These are phyloP conservation scores for Septoria linicola DNA, from an alignment of 2,329 filamentous ascomycete genomes.

Conservation along the genomic window DNA sequence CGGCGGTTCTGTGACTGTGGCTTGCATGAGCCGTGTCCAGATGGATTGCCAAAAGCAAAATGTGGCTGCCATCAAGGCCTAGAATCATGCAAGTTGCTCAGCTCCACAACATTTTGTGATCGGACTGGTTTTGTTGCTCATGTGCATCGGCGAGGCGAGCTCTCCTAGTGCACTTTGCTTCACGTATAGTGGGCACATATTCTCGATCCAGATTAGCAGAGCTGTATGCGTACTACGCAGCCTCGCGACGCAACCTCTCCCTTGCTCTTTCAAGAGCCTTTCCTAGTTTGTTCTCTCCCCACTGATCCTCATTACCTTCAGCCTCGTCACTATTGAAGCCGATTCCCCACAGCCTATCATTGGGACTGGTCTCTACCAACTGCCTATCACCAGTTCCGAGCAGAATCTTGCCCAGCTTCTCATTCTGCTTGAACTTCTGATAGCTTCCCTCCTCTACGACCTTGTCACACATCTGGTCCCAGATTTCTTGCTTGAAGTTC, in stretches of 20 bases:
- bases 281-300: slow-evolving; percentile 39
- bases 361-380: slow-evolving; percentile 40
- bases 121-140: no score
- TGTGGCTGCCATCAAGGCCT: no score
- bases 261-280: slow-evolving; percentile 39
- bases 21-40: no score
- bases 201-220: no score
- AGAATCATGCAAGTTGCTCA: no score
- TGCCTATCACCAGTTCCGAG: slow-evolving; percentile 35
- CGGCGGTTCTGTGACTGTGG: no score
- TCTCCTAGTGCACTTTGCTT: no score
- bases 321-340: slow-evolving; percentile 38
- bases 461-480: slow-evolving; percentile 32
- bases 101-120: no score
- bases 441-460: slow-evolving; percentile 38
- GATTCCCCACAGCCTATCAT: slow-evolving; percentile 40
- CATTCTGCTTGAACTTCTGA: slow-evolving; percentile 38
- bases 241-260: slow-evolving; percentile 28
- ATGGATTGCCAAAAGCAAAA: no score
- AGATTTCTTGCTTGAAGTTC: slow-evolving; percentile 35
- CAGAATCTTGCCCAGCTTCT: slow-evolving; percentile 31
- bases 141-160: no score
- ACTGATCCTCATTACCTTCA: slow-evolving; percentile 30
- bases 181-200: no score
- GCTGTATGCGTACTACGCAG: no score